Base-by-base conservation (phyloP, 2,329 filamentous ascomycete species). In the Arthroderma uncinatum region DNA sequence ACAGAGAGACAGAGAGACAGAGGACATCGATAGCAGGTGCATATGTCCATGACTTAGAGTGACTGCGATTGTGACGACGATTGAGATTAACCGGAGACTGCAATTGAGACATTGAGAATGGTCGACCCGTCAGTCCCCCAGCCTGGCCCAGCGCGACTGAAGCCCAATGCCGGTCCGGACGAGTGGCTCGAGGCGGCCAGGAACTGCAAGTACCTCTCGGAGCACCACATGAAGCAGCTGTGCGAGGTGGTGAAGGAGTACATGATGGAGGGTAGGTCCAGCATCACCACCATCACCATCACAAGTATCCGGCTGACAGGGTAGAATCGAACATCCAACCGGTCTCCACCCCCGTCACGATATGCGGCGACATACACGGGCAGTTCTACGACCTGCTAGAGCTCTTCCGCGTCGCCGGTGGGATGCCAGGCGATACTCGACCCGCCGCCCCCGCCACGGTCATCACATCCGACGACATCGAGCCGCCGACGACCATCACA, bases 311-410 rank as follows among this genome's bases (percentile, higher is more conserved):
- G n/a, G 16, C 36, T 53, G 23, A 39, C 33, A 8, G 33, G 21
- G 8, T 64, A 94, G 93, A 98, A 76, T 96, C 91, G 63, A 98
- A 98, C 71, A 97, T 98, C 59, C 93, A 97, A 71, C 93, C 93
- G n/a, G 92, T 98, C 19, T 84, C 87, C 56, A 95, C 93, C 73
- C 93, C 93, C 47, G 93, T 97, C 64, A 98, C 93, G 57, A 93
- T 98, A 61, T 97, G 93, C 74, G 93, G 93, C 72, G 93, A 98
- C 76, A 98, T 98, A 71, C 93, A 98, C 75, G 93, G 93, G 64
- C 93, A 98, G 76, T 97, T 97, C 73, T 92, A 97, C 74, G 93
- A 98, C 71, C 77, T 98, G 73, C 97, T 98, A 90, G 93, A 98
- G 77, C 83, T 98, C 56, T 98, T 98, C 82, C 94, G 95, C 78